A percentile compares a stretch with the other conserved stretches of the same genome.
Evolutionary conservation across 257 asterid genomes (phyloP).

Genomic region (Scutellaria galericulata): DNA sequence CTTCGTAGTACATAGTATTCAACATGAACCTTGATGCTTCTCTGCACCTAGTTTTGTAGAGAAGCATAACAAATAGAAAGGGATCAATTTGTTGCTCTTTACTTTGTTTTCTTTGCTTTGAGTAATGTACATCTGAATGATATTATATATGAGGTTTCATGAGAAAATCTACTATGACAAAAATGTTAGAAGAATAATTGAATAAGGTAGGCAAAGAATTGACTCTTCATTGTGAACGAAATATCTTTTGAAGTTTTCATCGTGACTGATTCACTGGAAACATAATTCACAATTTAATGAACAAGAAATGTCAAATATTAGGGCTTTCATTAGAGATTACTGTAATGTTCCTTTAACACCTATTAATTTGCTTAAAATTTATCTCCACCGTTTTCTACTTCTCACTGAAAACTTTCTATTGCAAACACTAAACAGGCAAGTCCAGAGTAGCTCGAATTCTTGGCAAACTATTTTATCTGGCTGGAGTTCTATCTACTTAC

Average conservation of each 20-base stretch:
- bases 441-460: slow-evolving; percentile 56
- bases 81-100: slow-evolving; percentile 6
- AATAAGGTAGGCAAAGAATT: not conserved
- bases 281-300: not conserved
- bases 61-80: not conserved
- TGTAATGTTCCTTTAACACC: not conserved
- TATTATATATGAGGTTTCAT: slow-evolving; percentile 1
- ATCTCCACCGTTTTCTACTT: not conserved
- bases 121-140: not conserved
- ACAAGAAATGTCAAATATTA: not conserved
- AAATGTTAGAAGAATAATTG: not conserved
- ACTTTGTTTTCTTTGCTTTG: not conserved
- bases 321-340: slow-evolving; percentile 7
- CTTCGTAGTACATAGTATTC: not conserved
- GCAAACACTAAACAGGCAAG: slow-evolving; percentile 44
- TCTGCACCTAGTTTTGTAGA: slow-evolving; percentile 1
- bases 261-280: slow-evolving; percentile 16
- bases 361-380: not conserved
- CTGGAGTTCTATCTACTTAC: slow-evolving; percentile 52
- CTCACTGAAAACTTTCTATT: not conserved
- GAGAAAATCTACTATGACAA: not conserved
- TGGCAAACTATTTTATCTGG: slow-evolving; percentile 54
- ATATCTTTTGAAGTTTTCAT: not conserved
- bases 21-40: not conserved
- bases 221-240: not conserved